Percentiles rank a stretch among this genome's conserved stretches.
Conservation (phyloP, 2,329 filamentous ascomycete genomes). For the Ramichloridium luteum region DNA sequence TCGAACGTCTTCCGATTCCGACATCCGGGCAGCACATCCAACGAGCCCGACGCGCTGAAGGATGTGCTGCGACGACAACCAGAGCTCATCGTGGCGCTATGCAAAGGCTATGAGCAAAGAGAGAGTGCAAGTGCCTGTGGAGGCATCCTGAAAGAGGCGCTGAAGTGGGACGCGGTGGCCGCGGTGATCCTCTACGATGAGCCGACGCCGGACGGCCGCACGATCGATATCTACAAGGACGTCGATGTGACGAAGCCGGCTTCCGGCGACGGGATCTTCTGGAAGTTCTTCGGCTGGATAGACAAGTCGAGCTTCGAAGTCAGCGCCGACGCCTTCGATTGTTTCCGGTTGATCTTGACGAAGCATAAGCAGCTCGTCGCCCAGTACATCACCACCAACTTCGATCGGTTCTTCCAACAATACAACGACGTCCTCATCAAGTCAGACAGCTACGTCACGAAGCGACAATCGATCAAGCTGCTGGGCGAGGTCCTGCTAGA, state of each 20-base stretch:
- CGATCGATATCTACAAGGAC: slow-evolving; percentile 50
- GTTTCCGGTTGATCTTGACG: slow-evolving; percentile 87
- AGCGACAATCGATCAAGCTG: slow-evolving; percentile 94
- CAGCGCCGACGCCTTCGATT: slow-evolving; percentile 93
- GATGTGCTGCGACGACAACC: slow-evolving; percentile 80
- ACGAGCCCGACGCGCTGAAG: slow-evolving; percentile 72
- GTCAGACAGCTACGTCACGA: slow-evolving; percentile 93
- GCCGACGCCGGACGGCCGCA: slow-evolving; percentile 57
- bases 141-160: slow-evolving; percentile 74
- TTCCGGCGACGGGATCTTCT: slow-evolving; percentile 77
- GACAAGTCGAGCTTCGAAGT: slow-evolving; percentile 95
- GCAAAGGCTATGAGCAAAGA: slow-evolving; percentile 76
- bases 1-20: slow-evolving; percentile 90
- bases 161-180: slow-evolving; percentile 82
- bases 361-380: slow-evolving; percentile 87
- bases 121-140: slow-evolving; percentile 88
- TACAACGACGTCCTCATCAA: slow-evolving; percentile 84
- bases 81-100: slow-evolving; percentile 77
- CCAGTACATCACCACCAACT: slow-evolving; percentile 77
- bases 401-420: slow-evolving; percentile 80
- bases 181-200: slow-evolving; percentile 90
- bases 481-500: slow-evolving; percentile 90
- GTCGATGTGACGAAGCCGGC: slow-evolving; percentile 67
- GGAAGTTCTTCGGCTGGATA: slow-evolving; percentile 96
- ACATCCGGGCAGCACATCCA: slow-evolving; percentile 49